Evolutionary conservation across 1,284 basidiomycete species (phyloP).

Genomic region (Leccinum fallax): DNA sequence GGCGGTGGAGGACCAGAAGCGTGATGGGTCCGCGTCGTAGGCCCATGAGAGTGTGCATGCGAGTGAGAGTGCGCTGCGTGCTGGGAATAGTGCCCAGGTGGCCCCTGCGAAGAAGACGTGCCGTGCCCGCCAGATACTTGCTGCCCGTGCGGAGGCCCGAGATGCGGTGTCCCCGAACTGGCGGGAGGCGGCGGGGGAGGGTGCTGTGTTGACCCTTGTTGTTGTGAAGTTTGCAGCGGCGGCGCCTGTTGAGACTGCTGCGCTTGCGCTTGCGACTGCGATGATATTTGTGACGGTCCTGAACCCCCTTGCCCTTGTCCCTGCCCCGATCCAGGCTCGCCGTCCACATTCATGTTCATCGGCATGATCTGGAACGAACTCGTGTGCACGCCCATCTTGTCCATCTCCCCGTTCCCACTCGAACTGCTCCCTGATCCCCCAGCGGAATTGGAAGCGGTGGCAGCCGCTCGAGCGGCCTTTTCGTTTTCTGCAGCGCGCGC

Average conservation of each 20-base stretch:
- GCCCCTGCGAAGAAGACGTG: conserved; percentile 5
- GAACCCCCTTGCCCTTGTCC: conserved; percentile 9
- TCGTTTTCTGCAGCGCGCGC: conserved; percentile 57
- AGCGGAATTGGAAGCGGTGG: conserved; percentile 5
- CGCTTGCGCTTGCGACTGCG: conserved; percentile 14
- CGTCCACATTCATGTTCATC: conserved; percentile 30
- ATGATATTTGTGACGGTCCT: conserved; percentile 8
- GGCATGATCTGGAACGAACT: conserved; percentile 52
- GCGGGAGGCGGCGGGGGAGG: conserved; percentile 6
- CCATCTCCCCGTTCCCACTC: conserved; percentile 25
- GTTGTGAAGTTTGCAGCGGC: not conserved
- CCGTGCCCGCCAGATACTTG: conserved; percentile 5
- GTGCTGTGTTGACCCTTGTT: conserved; percentile 16
- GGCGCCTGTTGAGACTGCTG: conserved; percentile 3
- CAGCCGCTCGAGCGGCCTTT: conserved; percentile 28
- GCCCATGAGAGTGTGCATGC: conserved; percentile 11
- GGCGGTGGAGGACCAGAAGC: conserved; percentile 37
- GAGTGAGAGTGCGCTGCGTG: not conserved
- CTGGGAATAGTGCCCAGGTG: conserved; percentile 15
- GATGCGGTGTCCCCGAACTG: conserved; percentile 22
- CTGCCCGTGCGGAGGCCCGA: conserved; percentile 17
- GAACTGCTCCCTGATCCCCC: conserved; percentile 6
- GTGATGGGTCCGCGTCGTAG: conserved; percentile 16
- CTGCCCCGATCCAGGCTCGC: conserved; percentile 12
- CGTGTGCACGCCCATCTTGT: conserved; percentile 48